Evolutionary conservation across 2,329 filamentous ascomycete species (phyloP).

Genomic region (Sarocladiaceae sp.): DNA sequence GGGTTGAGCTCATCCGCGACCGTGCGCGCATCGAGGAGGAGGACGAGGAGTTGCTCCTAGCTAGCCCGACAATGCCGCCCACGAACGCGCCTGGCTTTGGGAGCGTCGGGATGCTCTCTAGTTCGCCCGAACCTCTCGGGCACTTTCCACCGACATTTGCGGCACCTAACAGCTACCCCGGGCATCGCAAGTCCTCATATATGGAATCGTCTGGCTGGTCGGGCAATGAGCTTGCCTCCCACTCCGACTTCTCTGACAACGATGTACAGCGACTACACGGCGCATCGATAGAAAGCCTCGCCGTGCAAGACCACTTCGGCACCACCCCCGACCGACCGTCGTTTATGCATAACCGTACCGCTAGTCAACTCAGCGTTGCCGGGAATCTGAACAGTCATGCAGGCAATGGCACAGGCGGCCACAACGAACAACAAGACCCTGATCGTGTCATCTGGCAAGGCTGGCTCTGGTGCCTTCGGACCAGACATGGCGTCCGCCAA

Average conservation of each 20-base stretch:
- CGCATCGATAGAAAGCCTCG: slow-evolving; percentile 48
- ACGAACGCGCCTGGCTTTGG: slow-evolving; percentile 19
- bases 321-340: slow-evolving; percentile 19
- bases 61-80: slow-evolving; percentile 56
- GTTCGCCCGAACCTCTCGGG: slow-evolving; percentile 55
- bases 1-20: slow-evolving; percentile 76
- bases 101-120: slow-evolving; percentile 45
- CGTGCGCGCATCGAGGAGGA: slow-evolving; percentile 85
- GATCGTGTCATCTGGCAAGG: slow-evolving; percentile 94
- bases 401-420: too few relatives aligned
- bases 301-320: slow-evolving; percentile 25
- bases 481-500: slow-evolving; percentile 76
- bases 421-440: slow-evolving; percentile 55
- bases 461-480: slow-evolving; percentile 79
- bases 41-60: slow-evolving; percentile 75
- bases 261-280: slow-evolving; percentile 47
- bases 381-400: not conserved
- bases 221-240: slow-evolving; percentile 67
- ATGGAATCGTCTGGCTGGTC: slow-evolving; percentile 61
- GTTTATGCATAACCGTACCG: slow-evolving; percentile 43
- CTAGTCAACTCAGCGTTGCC: slow-evolving; percentile 59
- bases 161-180: slow-evolving; percentile 15
- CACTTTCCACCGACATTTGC: slow-evolving; percentile 29
- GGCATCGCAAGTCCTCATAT: slow-evolving; percentile 55
- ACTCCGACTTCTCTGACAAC: slow-evolving; percentile 81